Evolutionary conservation across 306 rosid genomes (phyloP), one percentile per base, ranked within the genome.

Genomic region (Quercus agrifolia): DNA sequence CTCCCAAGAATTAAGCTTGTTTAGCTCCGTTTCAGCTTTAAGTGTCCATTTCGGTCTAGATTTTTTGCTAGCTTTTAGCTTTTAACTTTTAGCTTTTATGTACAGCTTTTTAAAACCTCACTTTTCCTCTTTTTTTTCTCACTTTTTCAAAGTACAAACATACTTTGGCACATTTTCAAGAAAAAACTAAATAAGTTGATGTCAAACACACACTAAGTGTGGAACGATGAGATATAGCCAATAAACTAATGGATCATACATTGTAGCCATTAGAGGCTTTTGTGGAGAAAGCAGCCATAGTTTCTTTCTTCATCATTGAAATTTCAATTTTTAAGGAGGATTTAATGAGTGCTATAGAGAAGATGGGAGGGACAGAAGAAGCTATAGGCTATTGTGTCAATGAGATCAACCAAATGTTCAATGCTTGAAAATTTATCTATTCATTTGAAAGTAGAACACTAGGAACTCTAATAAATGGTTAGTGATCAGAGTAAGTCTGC

Each of bases 221-320:
- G 84, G 84, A 85, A 52, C 92, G 91, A 80, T 89, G 97, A 55
- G 93, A 89, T 83, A 92, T 82, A 0, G 87, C 67, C 4, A 94
- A 94, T 78, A 92, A 83, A 62, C 94, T 92, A 44, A 89, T 88
- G 71, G 88, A 86, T 78, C 46, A 61, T 23, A 15, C 28, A 25
- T 25, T 4, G 67, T 41, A 41, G 46, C 97, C 74, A 73, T 80
- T 41, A 41, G 11, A 41, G 12, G 84, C 82, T 79, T 85, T 88
- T 20, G 84, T 83, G 57, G 94, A 85, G 74, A 89, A 85, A 23
- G 91, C 31, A 56, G 81, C 83, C 74, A 88, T 77, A 6, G 81
- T 79, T 82, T 74, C 74, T 54, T 67, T 77, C 79, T 78, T 86
- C 91, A 85, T 84, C 74, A 9, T 71, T 41, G 46, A 41, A 41